These are phyloP conservation scores for Eucalyptus coolabah DNA, from an alignment of 345 rosid species.

Conservation along the genomic window DNA sequence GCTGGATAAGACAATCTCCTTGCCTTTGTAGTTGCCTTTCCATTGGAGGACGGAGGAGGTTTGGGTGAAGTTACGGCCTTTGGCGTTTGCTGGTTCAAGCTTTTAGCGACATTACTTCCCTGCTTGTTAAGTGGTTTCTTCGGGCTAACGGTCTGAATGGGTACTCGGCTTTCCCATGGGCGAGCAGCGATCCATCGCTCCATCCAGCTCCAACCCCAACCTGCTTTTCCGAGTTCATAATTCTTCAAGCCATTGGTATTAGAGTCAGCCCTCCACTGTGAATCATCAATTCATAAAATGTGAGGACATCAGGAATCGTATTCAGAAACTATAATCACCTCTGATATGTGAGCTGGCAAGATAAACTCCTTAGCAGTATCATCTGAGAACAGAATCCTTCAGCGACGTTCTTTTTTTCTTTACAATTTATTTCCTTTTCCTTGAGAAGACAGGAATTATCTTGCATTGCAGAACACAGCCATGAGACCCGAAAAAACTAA, in stretches of 20 bases:
- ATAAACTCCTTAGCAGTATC: neutral
- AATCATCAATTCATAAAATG: neutral
- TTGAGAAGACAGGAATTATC: neutral
- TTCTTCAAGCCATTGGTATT: conserved; percentile 26
- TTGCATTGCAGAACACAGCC: neutral
- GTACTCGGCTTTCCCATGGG: conserved; percentile 84
- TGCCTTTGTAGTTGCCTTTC: conserved; percentile 21
- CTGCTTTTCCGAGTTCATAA: conserved; percentile 56
- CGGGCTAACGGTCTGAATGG: conserved; percentile 25
- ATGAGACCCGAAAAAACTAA: neutral
- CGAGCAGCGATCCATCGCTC: conserved; percentile 90
- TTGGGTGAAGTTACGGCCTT: conserved; percentile 40
- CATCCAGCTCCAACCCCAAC: conserved; percentile 99
- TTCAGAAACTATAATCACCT: neutral
- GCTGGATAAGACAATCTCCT: conserved; percentile 67
- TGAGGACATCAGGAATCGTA: neutral
- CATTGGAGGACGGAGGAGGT: conserved; percentile 21
- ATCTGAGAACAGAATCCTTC: neutral
- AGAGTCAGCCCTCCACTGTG: conserved; percentile 81
- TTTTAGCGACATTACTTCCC: conserved; percentile 21
- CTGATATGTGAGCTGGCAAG: neutral
- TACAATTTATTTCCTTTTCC: neutral
- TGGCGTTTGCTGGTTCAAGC: conserved; percentile 27
- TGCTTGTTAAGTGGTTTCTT: conserved; percentile 36
- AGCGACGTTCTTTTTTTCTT: neutral